Conservation (phyloP, 2,329 filamentous ascomycete genomes). For the Cryphonectria nitschkei region DNA sequence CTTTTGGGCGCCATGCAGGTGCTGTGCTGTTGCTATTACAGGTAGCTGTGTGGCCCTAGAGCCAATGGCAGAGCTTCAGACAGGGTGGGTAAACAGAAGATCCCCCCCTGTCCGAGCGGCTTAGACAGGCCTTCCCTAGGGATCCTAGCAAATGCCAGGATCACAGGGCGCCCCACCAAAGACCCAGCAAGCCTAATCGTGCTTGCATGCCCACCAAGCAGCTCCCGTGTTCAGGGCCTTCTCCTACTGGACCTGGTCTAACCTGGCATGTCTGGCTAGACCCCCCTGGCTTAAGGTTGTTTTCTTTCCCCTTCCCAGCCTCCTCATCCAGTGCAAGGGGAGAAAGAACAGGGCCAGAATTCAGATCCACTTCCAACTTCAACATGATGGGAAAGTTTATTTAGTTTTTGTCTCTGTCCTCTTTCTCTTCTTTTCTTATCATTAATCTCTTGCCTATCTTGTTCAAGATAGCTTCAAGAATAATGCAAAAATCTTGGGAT, state of each 20-base stretch:
- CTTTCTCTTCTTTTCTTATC: neutral
- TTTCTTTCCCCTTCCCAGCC: neutral
- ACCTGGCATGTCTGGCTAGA: neutral
- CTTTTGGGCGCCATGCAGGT: neutral
- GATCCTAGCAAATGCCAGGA: neutral
- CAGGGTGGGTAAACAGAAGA: conserved; percentile 1
- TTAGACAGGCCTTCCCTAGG: neutral
- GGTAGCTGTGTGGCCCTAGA: neutral
- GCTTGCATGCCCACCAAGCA: neutral
- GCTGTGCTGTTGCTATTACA: conserved; percentile 4
- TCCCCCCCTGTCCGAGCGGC: neutral
- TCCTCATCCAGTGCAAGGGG: neutral
- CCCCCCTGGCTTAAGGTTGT: conserved; percentile 4
- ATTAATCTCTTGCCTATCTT: neutral
- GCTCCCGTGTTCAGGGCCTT: too few relatives aligned
- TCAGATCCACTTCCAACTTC: conserved; percentile 4
- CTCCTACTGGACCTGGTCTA: neutral
- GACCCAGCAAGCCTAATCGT: neutral
- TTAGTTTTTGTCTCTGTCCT: neutral
- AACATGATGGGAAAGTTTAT: neutral
- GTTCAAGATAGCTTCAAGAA: neutral
- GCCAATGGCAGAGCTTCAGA: neutral
- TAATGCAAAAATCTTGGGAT: too few relatives aligned
- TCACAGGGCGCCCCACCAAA: neutral
- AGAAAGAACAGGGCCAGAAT: neutral